Base-by-base conservation (phyloP, 1,284 basidiomycete genomes). In the Pyrrhoderma noxium region DNA sequence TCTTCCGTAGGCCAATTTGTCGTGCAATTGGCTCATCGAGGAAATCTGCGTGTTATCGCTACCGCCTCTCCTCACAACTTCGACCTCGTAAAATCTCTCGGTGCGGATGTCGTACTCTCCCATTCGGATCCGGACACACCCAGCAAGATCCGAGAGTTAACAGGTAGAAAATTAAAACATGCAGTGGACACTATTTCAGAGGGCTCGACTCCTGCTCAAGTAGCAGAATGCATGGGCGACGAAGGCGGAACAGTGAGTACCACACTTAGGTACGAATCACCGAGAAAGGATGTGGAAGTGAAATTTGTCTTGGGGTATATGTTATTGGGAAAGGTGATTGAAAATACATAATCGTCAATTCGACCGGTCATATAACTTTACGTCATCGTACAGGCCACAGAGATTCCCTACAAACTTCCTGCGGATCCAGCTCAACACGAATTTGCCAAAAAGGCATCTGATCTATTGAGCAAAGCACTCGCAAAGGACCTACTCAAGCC, bases 1-100 rank as follows among this genome's bases (percentile, higher is more conserved):
- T 66, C 68, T 9, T 62, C 66, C 5, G 70, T 73, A 21, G 74
- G 74, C 2, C 61, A 69, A 16, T 69, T 65, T 57, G 69, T 68
- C 7, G 58, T 74, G 36, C 72, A 75, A 56, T 63, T 75, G 16
- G 71, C 64, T 11, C 63, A 62, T 27, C 57, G 65, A 14, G 58
- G 64, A 1, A 69, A 70, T 21, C 61, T 65, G 53, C 62, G 61
- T 21, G 70, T 73, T 45, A 61, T 71, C 56, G 59, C 65, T n/a
- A 72, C 70, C 9, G 68, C 69, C 8, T 72, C 70, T 31, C 62
- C 67, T 1, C 61, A 61, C 23, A 70, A 69, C 57, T 64, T 62
- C 47, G 67, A 64, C n/a, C 61, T 68, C 48, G 60, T 74, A 53
- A 67, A 67, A 55, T 57, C 61, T 1, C 62, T 67, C 23, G 73